These are phyloP conservation scores for Kitagawia praeruptora DNA, from an alignment of 129 eudicot species.

Conservation along the genomic window DNA sequence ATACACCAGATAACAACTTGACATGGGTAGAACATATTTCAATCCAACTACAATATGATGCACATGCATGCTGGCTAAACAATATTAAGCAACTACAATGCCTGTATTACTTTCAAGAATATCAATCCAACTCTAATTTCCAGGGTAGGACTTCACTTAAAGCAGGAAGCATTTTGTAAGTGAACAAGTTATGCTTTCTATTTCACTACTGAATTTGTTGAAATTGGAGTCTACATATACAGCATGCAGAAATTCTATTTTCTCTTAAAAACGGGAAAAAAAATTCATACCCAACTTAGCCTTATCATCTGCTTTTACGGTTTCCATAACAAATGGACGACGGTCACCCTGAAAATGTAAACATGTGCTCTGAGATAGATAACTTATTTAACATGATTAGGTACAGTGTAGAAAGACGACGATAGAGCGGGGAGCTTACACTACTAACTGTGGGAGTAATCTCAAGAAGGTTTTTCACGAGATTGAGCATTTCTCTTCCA, in stretches of 20 bases:
- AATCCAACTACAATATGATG: neutral
- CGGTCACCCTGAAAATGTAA: constrained; percentile 58
- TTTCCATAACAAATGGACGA: constrained; percentile 92
- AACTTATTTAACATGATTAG: neutral
- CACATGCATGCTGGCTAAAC: neutral
- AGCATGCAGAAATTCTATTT: neutral
- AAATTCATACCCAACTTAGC: constrained; percentile 76
- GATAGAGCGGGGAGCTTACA: constrained; percentile 27
- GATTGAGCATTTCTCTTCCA: constrained; percentile 90
- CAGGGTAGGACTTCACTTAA: neutral
- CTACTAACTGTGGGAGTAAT: constrained; percentile 76
- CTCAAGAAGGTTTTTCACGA: constrained; percentile 69
- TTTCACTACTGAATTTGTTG: neutral
- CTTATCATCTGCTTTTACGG: constrained; percentile 90
- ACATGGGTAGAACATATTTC: neutral
- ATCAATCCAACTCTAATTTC: neutral
- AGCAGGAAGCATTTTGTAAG: neutral
- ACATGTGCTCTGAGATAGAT: neutral
- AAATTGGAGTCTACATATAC: neutral
- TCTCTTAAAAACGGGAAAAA: neutral
- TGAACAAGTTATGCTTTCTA: neutral
- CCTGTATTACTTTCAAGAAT: neutral
- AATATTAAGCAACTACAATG: neutral
- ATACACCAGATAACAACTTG: neutral
- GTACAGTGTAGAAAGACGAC: neutral